phyloP scores from a whole-genome alignment of 768 basidiomycete genomes.

The Phlegmacium glaucopus region DNA sequence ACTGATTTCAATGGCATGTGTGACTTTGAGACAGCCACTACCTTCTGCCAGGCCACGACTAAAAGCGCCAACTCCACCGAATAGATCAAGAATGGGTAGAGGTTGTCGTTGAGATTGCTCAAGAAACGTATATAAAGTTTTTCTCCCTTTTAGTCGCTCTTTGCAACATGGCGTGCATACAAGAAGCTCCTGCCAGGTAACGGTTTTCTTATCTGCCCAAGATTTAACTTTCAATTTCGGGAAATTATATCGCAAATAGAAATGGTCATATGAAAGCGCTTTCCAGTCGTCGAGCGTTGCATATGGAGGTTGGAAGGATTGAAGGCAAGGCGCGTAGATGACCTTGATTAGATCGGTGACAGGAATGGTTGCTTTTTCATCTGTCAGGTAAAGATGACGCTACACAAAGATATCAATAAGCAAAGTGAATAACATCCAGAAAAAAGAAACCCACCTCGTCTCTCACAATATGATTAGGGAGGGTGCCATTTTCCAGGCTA shows the following conservation, averaged over 20 bases:
- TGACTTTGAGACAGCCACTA: slow-evolving; percentile 51
- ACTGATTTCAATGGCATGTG: slow-evolving; percentile 69
- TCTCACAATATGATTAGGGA: slow-evolving; percentile 38
- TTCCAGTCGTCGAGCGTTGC: slow-evolving; percentile 43
- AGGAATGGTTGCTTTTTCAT: slow-evolving; percentile 33
- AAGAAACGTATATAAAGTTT: slow-evolving; percentile 32
- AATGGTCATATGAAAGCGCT: slow-evolving; percentile 50
- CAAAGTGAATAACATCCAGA: not conserved
- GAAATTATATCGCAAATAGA: slow-evolving; percentile 53
- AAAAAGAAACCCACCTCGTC: slow-evolving; percentile 49
- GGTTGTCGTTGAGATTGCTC: slow-evolving; percentile 20
- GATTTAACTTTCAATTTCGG: slow-evolving; percentile 33
- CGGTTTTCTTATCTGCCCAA: slow-evolving; percentile 33
- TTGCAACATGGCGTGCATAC: slow-evolving; percentile 46
- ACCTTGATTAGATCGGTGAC: slow-evolving; percentile 41
- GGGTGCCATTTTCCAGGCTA: slow-evolving; percentile 31
- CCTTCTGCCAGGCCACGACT: slow-evolving; percentile 52
- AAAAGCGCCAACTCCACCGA: slow-evolving; percentile 61
- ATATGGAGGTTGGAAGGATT: slow-evolving; percentile 25
- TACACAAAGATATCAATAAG: slow-evolving; percentile 20
- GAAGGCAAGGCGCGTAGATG: slow-evolving; percentile 42
- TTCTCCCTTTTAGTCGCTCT: slow-evolving; percentile 25
- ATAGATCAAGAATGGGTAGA: slow-evolving; percentile 40
- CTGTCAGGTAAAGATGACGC: slow-evolving; percentile 62
- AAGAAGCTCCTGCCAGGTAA: slow-evolving; percentile 33